Evolutionary conservation across 108 stramenopile species (phyloP).

Genomic region (Discostella pseudostelligera): DNA sequence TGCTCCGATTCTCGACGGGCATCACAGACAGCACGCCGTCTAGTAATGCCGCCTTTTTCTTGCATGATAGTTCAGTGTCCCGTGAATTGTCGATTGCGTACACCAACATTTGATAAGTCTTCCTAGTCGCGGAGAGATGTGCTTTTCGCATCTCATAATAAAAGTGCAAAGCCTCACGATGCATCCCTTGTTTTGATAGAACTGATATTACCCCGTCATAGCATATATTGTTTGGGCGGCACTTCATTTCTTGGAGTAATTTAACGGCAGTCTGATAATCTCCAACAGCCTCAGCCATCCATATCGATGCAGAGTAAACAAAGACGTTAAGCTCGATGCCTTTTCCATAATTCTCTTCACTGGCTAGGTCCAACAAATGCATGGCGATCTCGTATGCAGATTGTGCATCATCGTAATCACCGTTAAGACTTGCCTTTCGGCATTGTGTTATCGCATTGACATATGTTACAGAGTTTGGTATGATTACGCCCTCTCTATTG

Average conservation of each 20-base stretch:
- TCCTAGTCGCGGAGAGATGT: constrained; percentile 34
- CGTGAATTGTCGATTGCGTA: constrained; percentile 28
- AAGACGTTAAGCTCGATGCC: constrained; percentile 52
- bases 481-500: constrained; percentile 50
- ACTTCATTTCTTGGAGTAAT: constrained; percentile 59
- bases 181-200: constrained; percentile 38
- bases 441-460: constrained; percentile 63
- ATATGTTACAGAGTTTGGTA: constrained; percentile 56
- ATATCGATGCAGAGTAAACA: constrained; percentile 75
- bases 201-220: constrained; percentile 67
- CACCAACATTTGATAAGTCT: constrained; percentile 35
- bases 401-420: constrained; percentile 21
- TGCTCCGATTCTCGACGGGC: constrained; percentile 17
- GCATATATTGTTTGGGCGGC: constrained; percentile 29
- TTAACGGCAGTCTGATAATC: constrained; percentile 30
- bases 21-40: constrained; percentile 31
- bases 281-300: constrained; percentile 62
- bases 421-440: constrained; percentile 24
- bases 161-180: constrained; percentile 47
- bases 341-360: constrained; percentile 26
- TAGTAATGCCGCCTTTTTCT: constrained; percentile 29
- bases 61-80: constrained; percentile 21
- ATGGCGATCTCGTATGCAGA: constrained; percentile 37
- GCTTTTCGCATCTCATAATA: constrained; percentile 53
- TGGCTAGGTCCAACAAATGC: constrained; percentile 46